phyloP scores from a whole-genome alignment of 805 yeast species.

The Cyberlindnera japonica region DNA sequence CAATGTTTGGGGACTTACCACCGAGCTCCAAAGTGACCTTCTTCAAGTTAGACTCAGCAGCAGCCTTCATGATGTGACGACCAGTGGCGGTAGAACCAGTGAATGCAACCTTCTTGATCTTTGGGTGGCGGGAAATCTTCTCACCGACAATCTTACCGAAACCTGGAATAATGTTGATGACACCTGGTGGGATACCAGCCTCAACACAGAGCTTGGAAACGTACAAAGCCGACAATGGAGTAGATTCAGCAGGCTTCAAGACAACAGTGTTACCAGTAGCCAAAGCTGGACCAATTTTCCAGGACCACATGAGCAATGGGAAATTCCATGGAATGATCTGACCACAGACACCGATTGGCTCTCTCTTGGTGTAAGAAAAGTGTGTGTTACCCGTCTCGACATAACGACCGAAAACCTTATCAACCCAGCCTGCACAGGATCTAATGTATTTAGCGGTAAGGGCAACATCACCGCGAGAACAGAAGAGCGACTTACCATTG shows the following conservation, averaged over 20 bases:
- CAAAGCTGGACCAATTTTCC: conserved; percentile 85
- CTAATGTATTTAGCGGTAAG: conserved; percentile 68
- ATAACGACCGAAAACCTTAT: conserved; percentile 57
- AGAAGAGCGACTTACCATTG: conserved; percentile 79
- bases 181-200: conserved; percentile 83
- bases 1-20: conserved; percentile 92
- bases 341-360: conserved; percentile 87
- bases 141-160: conserved; percentile 75
- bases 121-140: conserved; percentile 63
- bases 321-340: conserved; percentile 93
- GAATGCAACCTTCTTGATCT: conserved; percentile 75
- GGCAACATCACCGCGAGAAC: conserved; percentile 74
- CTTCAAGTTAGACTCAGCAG: conserved; percentile 79
- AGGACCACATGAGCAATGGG: conserved; percentile 83
- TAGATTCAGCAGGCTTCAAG: conserved; percentile 83
- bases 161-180: conserved; percentile 75
- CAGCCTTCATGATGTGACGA: conserved; percentile 71
- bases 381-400: conserved; percentile 61
- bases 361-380: conserved; percentile 65
- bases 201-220: conserved; percentile 60
- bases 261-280: conserved; percentile 84
- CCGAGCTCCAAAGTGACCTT: conserved; percentile 93
- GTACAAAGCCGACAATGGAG: conserved; percentile 77
- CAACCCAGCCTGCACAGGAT: conserved; percentile 83
- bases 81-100: conserved; percentile 91